Evolutionary conservation across 805 yeast genomes (phyloP).

Genomic region (Clavispora vitiphila): DNA sequence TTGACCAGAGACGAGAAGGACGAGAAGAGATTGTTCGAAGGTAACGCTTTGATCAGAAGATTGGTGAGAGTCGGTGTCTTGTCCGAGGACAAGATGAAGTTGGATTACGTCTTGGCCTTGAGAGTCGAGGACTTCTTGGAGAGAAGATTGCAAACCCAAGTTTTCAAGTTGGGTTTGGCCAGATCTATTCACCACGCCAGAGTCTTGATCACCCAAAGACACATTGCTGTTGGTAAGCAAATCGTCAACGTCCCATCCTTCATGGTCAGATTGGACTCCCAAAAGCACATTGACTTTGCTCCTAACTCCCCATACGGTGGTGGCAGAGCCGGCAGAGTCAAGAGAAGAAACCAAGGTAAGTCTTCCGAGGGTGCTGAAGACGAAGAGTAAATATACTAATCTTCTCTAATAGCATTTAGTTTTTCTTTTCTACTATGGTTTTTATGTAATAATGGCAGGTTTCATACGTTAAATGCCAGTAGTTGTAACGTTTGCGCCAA

Average conservation of each 20-base stretch:
- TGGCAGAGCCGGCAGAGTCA: conserved; percentile 99
- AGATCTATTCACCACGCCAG: conserved; percentile 99
- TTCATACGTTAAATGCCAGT: background rate
- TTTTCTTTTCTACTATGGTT: conserved; percentile 10
- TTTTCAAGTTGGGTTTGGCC: conserved; percentile 98
- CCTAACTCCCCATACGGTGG: conserved; percentile 99
- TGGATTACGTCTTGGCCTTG: conserved; percentile 99
- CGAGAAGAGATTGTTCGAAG: conserved; percentile 99
- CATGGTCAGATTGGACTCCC: conserved; percentile 99
- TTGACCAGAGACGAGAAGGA: conserved; percentile 99
- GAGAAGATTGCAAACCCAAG: conserved; percentile 99
- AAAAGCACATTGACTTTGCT: conserved; percentile 99
- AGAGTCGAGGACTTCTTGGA: conserved; percentile 98
- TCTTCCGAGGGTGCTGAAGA: conserved; percentile 51
- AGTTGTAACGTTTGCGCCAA: background rate
- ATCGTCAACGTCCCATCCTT: conserved; percentile 97
- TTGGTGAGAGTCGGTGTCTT: conserved; percentile 97
- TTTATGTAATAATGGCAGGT: conserved; percentile 2
- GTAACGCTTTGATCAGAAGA: conserved; percentile 99
- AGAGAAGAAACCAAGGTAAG: conserved; percentile 82
- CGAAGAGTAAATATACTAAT: conserved; percentile 51
- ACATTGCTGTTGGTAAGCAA: conserved; percentile 99
- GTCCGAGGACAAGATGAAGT: conserved; percentile 98
- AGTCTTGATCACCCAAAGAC: conserved; percentile 97
- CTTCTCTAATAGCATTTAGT: conserved; percentile 16